A percentile compares a stretch with the other conserved stretches of the same genome.
These are phyloP conservation scores for Neospermospora avenae DNA, from an alignment of 2,329 filamentous ascomycete genomes.

Conservation along the genomic window DNA sequence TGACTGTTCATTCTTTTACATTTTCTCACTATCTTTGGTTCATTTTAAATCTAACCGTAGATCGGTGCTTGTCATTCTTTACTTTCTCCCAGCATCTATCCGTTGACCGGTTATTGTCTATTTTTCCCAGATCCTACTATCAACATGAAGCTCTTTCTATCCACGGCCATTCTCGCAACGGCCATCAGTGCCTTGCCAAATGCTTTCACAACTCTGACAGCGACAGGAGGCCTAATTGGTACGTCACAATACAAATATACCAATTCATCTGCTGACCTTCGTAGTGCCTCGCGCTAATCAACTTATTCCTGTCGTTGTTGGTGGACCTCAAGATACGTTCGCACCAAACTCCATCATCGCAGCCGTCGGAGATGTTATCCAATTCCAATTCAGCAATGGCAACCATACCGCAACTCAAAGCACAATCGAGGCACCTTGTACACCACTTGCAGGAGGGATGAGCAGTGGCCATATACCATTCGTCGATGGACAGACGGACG, in stretches of 20 bases:
- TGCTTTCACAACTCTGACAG: not conserved
- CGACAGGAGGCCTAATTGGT: not conserved
- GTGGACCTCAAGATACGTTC: conserved; percentile 3
- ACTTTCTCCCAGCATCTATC: not conserved
- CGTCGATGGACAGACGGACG: not conserved
- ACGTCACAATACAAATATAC: not conserved
- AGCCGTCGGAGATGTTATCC: conserved; percentile 1
- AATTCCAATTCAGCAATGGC: conserved; percentile 5
- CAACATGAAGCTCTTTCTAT: conserved; percentile 5
- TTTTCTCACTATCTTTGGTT: not conserved
- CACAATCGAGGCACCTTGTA: not conserved
- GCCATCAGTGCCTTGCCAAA: not conserved
- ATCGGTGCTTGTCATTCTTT: not conserved
- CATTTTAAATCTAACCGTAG: too few species aligned
- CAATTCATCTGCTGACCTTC: not conserved
- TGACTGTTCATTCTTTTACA: not conserved
- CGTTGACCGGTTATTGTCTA: not conserved
- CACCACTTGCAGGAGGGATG: not conserved
- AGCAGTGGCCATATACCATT: conserved; percentile 1
- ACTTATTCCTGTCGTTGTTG: conserved; percentile 1
- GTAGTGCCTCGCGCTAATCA: conserved; percentile 2
- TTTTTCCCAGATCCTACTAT: not conserved
- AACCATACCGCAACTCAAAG: conserved; percentile 4
- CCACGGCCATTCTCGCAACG: not conserved
- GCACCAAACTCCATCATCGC: not conserved